Percentiles rank a stretch among this genome's conserved stretches.
Conservation (phyloP, 768 basidiomycete species). For the Suillus brevipes region DNA sequence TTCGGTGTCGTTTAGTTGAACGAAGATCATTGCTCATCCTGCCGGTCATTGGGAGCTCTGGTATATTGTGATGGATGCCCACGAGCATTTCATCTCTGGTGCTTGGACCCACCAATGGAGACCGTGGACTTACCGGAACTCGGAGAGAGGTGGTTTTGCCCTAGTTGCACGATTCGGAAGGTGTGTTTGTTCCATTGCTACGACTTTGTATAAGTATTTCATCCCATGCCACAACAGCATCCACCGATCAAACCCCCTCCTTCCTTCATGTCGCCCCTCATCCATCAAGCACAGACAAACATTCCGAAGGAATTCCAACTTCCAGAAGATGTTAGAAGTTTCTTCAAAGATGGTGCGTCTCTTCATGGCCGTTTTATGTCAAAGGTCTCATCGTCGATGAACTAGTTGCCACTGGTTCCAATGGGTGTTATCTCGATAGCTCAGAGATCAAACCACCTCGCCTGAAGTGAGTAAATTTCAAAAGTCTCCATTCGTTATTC, state of each 20-base stretch:
- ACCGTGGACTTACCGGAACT: conserved; percentile 78
- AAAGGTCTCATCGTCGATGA: conserved; percentile 8
- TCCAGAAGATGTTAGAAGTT: conserved; percentile 78
- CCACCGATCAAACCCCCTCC: conserved; percentile 66
- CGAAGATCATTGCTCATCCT: conserved; percentile 85
- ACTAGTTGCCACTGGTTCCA: conserved; percentile 74
- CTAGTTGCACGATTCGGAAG: conserved; percentile 65
- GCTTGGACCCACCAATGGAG: conserved; percentile 94
- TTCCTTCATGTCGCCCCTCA: conserved; percentile 69
- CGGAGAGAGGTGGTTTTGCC: conserved; percentile 77
- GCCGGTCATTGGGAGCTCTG: conserved; percentile 78
- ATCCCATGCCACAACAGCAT: conserved; percentile 43
- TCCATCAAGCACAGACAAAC: conserved; percentile 63
- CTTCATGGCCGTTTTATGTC: conserved; percentile 16
- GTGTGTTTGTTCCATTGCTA: conserved; percentile 38
- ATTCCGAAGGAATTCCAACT: conserved; percentile 85
- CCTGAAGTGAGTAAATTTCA: conserved; percentile 58
- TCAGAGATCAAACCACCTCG: conserved; percentile 76
- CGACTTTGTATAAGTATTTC: background rate
- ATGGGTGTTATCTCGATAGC: conserved; percentile 82
- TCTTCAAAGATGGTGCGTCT: conserved; percentile 82
- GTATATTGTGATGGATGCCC: conserved; percentile 98
- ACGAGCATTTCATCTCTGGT: conserved; percentile 93
- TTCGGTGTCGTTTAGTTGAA: conserved; percentile 44
- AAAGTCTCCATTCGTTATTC: conserved; percentile 5